A percentile compares a stretch with the other conserved stretches of the same genome.
phyloP scores from a whole-genome alignment of 1,284 basidiomycete genomes.

The Cutaneotrichosporon sp. region DNA sequence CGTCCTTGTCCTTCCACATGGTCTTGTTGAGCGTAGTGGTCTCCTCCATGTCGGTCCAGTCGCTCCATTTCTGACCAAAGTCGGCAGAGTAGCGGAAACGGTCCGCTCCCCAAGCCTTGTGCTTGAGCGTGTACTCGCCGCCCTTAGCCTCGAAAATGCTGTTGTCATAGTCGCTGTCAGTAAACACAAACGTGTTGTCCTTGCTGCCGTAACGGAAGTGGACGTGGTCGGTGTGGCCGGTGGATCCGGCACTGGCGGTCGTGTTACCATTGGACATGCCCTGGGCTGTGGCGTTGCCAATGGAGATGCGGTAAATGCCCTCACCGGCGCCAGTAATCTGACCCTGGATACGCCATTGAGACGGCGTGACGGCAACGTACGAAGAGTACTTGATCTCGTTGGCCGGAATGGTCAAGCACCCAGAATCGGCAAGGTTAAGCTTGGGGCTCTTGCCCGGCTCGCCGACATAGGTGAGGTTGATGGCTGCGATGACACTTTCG shows the following conservation, averaged over 20 bases:
- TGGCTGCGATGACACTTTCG: conserved; percentile 56
- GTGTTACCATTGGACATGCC: conserved; percentile 17
- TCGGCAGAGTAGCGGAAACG: conserved; percentile 77
- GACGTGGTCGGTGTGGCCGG: conserved; percentile 59
- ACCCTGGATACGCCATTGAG: conserved; percentile 65
- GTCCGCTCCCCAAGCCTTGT: conserved; percentile 79
- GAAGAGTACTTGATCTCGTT: conserved; percentile 52
- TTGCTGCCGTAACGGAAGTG: conserved; percentile 68
- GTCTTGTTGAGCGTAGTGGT: conserved; percentile 60
- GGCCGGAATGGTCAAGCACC: conserved; percentile 29
- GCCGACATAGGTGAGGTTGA: conserved; percentile 63
- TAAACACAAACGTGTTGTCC: conserved; percentile 76
- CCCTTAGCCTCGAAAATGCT: conserved; percentile 58
- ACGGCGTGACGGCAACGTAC: conserved; percentile 54
- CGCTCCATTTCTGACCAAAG: conserved; percentile 76
- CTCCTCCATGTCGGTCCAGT: conserved; percentile 70
- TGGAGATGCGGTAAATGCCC: conserved; percentile 17
- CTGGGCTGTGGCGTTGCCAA: conserved; percentile 53
- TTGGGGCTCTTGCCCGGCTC: conserved; percentile 55
- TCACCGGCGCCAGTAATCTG: conserved; percentile 57
- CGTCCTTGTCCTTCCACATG: conserved; percentile 52
- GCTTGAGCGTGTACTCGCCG: conserved; percentile 66
- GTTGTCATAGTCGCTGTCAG: conserved; percentile 61
- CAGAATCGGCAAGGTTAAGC: conserved; percentile 44
- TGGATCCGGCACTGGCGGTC: conserved; percentile 16